Evolutionary conservation across 352 stramenopile species (phyloP).

Genomic region (Poterioochromonas sp.): DNA sequence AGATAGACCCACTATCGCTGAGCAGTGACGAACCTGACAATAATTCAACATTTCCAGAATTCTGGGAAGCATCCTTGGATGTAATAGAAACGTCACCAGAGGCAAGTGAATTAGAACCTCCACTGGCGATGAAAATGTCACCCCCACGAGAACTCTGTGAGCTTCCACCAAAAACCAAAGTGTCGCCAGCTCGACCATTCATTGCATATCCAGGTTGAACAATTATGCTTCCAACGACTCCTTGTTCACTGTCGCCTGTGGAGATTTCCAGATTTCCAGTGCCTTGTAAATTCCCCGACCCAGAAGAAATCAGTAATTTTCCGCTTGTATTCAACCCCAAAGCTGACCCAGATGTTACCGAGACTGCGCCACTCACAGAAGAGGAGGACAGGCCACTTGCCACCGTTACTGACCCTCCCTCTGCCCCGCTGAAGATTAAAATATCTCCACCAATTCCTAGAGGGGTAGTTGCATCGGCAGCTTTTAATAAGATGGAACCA

Average conservation of each 20-base stretch:
- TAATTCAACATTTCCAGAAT: conserved; percentile 29
- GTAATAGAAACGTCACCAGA: conserved; percentile 16
- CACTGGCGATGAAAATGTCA: conserved; percentile 15
- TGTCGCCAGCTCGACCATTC: background rate
- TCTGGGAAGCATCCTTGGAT: background rate
- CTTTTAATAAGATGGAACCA: conserved; percentile 37
- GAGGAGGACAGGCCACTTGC: conserved; percentile 48
- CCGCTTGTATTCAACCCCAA: background rate
- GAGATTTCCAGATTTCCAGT: background rate
- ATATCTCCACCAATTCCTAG: conserved; percentile 31
- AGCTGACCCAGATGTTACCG: conserved; percentile 8
- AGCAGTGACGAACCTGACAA: background rate
- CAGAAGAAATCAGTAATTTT: background rate
- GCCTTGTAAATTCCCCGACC: background rate
- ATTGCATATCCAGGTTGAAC: background rate
- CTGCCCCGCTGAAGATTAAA: conserved; percentile 2
- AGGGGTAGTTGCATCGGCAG: background rate
- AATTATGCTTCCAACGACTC: background rate
- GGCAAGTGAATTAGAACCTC: background rate
- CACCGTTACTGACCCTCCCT: conserved; percentile 52
- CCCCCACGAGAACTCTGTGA: conserved; percentile 2
- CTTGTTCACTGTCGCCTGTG: background rate
- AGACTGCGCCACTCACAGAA: conserved; percentile 38
- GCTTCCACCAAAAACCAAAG: background rate
- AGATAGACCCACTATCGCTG: background rate